Conservation (phyloP, 1,284 basidiomycete species). For the Papiliotrema fonsecae region DNA sequence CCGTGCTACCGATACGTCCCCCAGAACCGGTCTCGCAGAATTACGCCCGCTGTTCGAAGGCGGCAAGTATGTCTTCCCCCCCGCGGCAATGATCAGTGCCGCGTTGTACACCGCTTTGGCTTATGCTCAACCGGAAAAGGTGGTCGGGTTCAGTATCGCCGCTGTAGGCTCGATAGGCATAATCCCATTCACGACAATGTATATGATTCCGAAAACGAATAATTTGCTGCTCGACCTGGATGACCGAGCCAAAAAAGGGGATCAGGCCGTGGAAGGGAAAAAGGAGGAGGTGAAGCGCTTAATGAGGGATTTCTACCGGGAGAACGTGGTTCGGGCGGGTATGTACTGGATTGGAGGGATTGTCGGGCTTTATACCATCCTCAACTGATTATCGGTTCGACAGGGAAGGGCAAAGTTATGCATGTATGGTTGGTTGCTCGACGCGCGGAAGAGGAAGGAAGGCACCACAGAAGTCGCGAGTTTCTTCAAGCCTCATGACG, state of each 20-base stretch:
- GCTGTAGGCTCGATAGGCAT: constrained; percentile 5
- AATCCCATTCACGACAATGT: constrained; percentile 6
- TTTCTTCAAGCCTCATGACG: too few relatives aligned
- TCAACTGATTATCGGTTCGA: too few relatives aligned
- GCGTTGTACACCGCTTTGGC: constrained; percentile 2
- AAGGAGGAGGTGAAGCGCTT: constrained; percentile 1
- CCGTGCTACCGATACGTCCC: neutral
- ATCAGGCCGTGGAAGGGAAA: constrained; percentile 1
- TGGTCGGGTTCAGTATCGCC: constrained; percentile 2
- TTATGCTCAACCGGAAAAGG: constrained; percentile 1
- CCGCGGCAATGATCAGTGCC: neutral
- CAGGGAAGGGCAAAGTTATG: too few relatives aligned
- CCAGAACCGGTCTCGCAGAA: neutral
- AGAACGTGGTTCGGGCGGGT: constrained; percentile 7
- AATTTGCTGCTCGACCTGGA: constrained; percentile 7
- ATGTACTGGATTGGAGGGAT: constrained; percentile 8
- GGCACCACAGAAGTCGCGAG: too few relatives aligned
- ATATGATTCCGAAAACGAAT: constrained; percentile 8
- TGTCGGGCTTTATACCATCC: constrained; percentile 5
- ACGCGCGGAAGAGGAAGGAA: too few relatives aligned
- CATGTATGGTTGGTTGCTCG: too few relatives aligned
- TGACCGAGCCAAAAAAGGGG: neutral
- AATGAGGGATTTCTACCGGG: constrained; percentile 1
- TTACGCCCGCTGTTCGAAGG: constrained; percentile 1
- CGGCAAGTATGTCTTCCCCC: constrained; percentile 6